phyloP scores from a whole-genome alignment of 2,329 filamentous ascomycete species.

The Colletotrichum sp. region DNA sequence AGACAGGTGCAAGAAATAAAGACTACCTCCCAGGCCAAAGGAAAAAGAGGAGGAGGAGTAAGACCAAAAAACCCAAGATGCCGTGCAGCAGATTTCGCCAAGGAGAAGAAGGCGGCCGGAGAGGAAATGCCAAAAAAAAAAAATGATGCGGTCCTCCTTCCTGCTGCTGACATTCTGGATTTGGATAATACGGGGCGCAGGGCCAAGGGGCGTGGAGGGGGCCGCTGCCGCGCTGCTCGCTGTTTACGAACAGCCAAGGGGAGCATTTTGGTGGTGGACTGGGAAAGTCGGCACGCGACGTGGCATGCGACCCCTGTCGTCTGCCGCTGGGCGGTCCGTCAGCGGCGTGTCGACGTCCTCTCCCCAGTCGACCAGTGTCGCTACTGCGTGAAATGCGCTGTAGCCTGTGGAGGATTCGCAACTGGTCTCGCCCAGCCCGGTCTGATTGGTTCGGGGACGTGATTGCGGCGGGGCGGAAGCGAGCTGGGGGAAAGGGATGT shows the following conservation, averaged over 20 bases:
- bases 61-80: not conserved
- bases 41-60: not conserved
- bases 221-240: not conserved
- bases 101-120: not conserved
- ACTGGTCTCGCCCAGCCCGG: not conserved
- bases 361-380: too few relatives aligned
- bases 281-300: conserved; percentile 19
- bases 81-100: not conserved
- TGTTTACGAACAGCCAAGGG: not conserved
- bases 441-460: not conserved
- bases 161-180: not conserved
- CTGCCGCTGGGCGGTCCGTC: conserved; percentile 7
- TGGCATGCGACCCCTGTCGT: conserved; percentile 13
- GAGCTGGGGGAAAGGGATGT: not conserved
- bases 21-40: not conserved
- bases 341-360: not conserved
- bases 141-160: not conserved
- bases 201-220: not conserved
- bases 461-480: not conserved
- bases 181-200: not conserved
- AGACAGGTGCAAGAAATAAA: not conserved
- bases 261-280: not conserved
- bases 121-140: not conserved
- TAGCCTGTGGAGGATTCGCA: not conserved
- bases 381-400: not conserved